Evolutionary conservation across 1,139 yeast species (phyloP), one percentile per base, ranked within the genome.

Genomic region (Protomyces macrosporus): DNA sequence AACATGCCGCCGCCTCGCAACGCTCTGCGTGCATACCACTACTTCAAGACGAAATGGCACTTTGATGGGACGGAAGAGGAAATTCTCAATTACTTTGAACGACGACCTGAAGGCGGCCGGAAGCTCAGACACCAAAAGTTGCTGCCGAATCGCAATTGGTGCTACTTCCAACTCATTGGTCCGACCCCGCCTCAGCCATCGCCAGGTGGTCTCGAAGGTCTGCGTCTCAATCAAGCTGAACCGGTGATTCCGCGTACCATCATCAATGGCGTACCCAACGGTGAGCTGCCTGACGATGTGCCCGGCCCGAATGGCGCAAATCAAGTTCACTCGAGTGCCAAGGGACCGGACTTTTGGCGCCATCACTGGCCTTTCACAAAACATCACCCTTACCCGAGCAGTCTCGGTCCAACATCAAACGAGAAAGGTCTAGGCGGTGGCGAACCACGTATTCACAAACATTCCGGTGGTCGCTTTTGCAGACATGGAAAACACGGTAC

Each of bases 1-100:
- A 91, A 91, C 74, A 85, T 95, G 0, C 97, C 98, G 10, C 98
- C 98, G 1, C 96, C 97, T 0, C 83, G 84, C 72, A 85, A 86
- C 14, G 87, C 91, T 87, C 95, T 96, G 0, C 77, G 78, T 9
- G 62, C 62, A 7, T 58, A 58, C 45, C 62, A 58, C 36, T 58
- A 58, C 39, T 37, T 58, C 12, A 50, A 50, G 12, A 58, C 56
- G 36, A 58, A 58, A 30, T 58, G 62, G 62, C 55, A 51, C 36
- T 58, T 58, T 36, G 45, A 39, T 12, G 30, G 45, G 12, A 58
- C 62, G 5, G 62, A 58, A 45, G 62, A 58, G 30, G 62, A 58
- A 40, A 16, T 58, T 14, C 33, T 58, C 42, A 52, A 58, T 23
- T 30, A 51, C 52, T 58, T 58, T 16, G 62, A 58, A 23, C 62